Evolutionary conservation across 2,329 filamentous ascomycete species (phyloP).

Genomic region (Neofusicoccum umdonicola): DNA sequence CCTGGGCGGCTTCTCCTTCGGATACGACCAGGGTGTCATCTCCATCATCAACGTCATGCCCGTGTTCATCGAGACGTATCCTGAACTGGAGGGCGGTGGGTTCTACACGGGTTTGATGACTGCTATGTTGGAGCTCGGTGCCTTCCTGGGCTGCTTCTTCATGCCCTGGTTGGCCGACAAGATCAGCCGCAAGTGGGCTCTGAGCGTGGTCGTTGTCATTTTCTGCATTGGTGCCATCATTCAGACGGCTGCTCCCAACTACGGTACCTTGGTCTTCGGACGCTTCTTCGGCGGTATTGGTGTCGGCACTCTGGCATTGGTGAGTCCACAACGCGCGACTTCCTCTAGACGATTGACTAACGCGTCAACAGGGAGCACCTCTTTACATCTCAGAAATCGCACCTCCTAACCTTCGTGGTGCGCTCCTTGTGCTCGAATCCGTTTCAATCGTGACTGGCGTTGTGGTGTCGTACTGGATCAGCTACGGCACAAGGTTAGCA

Average conservation of each 20-base stretch:
- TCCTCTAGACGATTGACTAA: conserved; percentile 46
- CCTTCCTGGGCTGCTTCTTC: conserved; percentile 37
- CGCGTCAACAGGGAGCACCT: conserved; percentile 31
- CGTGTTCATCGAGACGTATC: conserved; percentile 43
- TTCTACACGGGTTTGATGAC: conserved; percentile 44
- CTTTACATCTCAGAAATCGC: conserved; percentile 80
- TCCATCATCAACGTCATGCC: conserved; percentile 47
- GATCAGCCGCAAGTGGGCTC: conserved; percentile 44
- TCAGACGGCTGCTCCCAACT: conserved; percentile 29
- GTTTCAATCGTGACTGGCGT: conserved; percentile 43
- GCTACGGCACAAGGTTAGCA: conserved; percentile 41
- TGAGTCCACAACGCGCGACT: conserved; percentile 49
- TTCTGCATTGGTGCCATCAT: conserved; percentile 47
- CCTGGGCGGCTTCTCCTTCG: conserved; percentile 43
- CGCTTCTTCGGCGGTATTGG: conserved; percentile 33
- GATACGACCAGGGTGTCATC: conserved; percentile 29
- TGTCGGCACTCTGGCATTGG: conserved; percentile 30
- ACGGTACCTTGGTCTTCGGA: conserved; percentile 31
- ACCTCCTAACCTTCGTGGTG: conserved; percentile 66
- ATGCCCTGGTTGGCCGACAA: conserved; percentile 41
- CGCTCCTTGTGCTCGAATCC: conserved; percentile 45
- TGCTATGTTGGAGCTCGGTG: conserved; percentile 44
- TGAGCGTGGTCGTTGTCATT: conserved; percentile 45
- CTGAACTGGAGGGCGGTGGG: conserved; percentile 26
- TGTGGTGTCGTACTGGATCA: conserved; percentile 43